These are phyloP conservation scores for Rutstroemia sp. DNA, from an alignment of 2,329 filamentous ascomycete species.

Conservation along the genomic window DNA sequence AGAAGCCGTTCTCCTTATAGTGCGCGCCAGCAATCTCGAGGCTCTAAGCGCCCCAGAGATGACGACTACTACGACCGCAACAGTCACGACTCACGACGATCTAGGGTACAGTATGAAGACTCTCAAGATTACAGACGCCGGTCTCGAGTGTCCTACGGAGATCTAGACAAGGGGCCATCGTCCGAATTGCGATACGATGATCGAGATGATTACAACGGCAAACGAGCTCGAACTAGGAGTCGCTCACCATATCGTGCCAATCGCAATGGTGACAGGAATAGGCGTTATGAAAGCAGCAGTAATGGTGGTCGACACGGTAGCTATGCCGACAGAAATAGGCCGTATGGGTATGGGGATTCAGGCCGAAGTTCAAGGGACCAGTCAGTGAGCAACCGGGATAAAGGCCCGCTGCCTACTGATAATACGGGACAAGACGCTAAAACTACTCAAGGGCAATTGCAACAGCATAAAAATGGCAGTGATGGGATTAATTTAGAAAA, in stretches of 20 bases:
- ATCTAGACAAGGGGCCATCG: constrained; percentile 40
- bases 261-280: constrained; percentile 22
- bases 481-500: constrained; percentile 34
- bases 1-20: constrained; percentile 49
- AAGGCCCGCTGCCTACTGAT: constrained; percentile 51
- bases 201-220: constrained; percentile 43
- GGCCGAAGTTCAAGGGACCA: constrained; percentile 46
- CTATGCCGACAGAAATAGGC: constrained; percentile 16
- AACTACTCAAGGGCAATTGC: constrained; percentile 53
- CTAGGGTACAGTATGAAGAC: constrained; percentile 57
- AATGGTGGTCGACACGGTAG: constrained; percentile 16
- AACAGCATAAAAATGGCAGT: constrained; percentile 37
- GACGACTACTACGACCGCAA: constrained; percentile 46
- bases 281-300: constrained; percentile 15
- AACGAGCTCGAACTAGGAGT: constrained; percentile 46
- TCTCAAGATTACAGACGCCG: constrained; percentile 39
- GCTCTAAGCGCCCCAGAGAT: constrained; percentile 59
- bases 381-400: constrained; percentile 57
- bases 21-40: constrained; percentile 34
- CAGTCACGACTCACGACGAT: constrained; percentile 50
- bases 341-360: constrained; percentile 34
- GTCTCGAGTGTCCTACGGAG: constrained; percentile 45
- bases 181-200: constrained; percentile 40
- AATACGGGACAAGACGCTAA: constrained; percentile 59
- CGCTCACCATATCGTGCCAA: constrained; percentile 39